A percentile compares a stretch with the other conserved stretches of the same genome.
These are phyloP conservation scores for Paramyrothecium sp. DNA, from an alignment of 2,329 filamentous ascomycete genomes.

Conservation along the genomic window DNA sequence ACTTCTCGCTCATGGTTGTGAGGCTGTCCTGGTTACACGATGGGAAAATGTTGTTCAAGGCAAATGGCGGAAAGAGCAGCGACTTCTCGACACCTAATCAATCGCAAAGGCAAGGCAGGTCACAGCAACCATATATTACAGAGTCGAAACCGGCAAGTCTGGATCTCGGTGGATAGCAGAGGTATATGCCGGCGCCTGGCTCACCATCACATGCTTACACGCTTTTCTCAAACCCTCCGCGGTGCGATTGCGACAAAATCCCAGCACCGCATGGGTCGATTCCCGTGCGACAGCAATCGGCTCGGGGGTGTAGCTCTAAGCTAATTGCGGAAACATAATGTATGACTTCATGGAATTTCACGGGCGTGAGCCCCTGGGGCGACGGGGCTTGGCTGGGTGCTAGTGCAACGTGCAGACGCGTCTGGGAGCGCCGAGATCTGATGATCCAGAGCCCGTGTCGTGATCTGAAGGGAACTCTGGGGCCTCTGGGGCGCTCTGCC, in stretches of 20 bases:
- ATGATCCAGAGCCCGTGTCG: background rate
- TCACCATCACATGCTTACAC: background rate
- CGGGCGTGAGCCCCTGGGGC: background rate
- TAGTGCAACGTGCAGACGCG: background rate
- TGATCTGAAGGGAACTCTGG: background rate
- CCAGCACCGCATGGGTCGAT: background rate
- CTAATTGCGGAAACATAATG: background rate
- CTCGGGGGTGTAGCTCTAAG: background rate
- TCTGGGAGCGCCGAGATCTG: background rate
- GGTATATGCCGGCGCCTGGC: no score
- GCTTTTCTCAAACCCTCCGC: no score
- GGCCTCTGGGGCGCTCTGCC: no score
- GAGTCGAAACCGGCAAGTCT: background rate
- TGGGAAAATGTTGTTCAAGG: background rate
- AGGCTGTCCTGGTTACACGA: background rate
- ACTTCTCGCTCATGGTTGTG: conserved; percentile 12
- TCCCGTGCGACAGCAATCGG: background rate
- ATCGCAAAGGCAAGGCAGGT: background rate
- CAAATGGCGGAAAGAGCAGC: no score
- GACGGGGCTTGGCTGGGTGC: no score
- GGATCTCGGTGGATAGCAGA: background rate
- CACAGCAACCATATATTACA: background rate
- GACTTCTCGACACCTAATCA: background rate
- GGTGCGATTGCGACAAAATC: background rate
- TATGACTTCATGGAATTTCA: background rate